These are phyloP conservation scores for Vicia faba DNA, from an alignment of 306 rosid genomes.

Conservation along the genomic window DNA sequence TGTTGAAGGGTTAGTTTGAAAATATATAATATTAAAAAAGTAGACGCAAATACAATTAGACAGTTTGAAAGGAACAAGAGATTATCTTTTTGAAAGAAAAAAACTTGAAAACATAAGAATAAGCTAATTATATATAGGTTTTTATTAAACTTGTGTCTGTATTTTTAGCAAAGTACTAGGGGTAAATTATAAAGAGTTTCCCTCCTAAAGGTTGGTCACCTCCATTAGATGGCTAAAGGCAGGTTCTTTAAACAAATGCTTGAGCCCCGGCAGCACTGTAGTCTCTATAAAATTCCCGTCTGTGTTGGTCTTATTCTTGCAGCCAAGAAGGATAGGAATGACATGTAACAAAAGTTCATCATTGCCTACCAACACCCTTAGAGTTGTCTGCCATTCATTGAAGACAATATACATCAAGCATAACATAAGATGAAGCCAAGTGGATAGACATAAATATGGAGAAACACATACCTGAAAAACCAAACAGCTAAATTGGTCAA, in stretches of 20 bases:
- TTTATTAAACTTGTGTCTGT: constrained; percentile 16
- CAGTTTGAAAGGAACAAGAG: constrained; percentile 22
- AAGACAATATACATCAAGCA: too few relatives aligned
- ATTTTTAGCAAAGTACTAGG: constrained; percentile 9
- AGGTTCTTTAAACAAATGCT: constrained; percentile 65
- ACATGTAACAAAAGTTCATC: constrained; percentile 63
- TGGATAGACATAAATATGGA: neutral
- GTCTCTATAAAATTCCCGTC: constrained; percentile 52
- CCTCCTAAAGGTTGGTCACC: constrained; percentile 51
- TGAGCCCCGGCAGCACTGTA: constrained; percentile 41
- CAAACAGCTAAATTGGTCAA: constrained; percentile 84
- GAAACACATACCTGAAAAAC: constrained; percentile 77
- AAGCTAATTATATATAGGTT: constrained; percentile 16
- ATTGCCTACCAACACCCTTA: constrained; percentile 68
- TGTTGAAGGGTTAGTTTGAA: constrained; percentile 24
- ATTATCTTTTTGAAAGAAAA: neutral
- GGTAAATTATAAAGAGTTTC: too few relatives aligned
- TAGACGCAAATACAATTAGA: neutral
- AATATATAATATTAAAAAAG: constrained; percentile 6
- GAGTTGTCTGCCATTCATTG: constrained; percentile 63
- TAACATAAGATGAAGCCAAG: too few relatives aligned
- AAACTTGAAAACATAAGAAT: constrained; percentile 5
- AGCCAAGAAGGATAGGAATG: constrained; percentile 78
- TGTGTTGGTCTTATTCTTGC: constrained; percentile 47
- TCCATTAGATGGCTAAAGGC: constrained; percentile 90